These are phyloP conservation scores for Fusarium paranaense DNA, from an alignment of 2,329 filamentous ascomycete species.

Conservation along the genomic window DNA sequence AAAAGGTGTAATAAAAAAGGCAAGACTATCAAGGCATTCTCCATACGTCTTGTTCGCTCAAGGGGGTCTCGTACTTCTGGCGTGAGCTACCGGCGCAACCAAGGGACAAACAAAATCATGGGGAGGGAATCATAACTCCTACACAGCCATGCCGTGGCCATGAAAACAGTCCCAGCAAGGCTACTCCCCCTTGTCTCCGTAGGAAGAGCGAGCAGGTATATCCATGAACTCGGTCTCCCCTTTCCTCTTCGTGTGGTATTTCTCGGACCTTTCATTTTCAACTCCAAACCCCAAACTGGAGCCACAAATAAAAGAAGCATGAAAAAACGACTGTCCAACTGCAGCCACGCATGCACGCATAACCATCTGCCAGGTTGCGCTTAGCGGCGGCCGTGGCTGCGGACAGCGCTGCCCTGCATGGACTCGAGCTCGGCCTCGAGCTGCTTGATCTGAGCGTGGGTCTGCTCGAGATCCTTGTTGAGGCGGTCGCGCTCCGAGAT, in stretches of 20 bases:
- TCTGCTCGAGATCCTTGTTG: constrained; percentile 99
- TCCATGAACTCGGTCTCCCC: constrained; percentile 44
- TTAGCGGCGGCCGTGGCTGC: constrained; percentile 94
- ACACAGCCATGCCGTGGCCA: constrained; percentile 39
- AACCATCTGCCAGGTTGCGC: constrained; percentile 10
- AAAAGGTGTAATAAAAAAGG: constrained; percentile 50
- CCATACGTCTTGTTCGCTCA: constrained; percentile 44
- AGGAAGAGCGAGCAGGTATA: constrained; percentile 44
- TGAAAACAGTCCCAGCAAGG: constrained; percentile 32
- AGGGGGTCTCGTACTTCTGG: constrained; percentile 35
- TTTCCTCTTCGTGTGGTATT: constrained; percentile 45
- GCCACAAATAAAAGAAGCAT: constrained; percentile 43
- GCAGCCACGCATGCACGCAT: constrained; percentile 41
- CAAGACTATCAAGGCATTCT: constrained; percentile 52
- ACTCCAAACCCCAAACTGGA: constrained; percentile 51
- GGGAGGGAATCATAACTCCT: constrained; percentile 44
- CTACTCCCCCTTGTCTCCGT: constrained; percentile 19
- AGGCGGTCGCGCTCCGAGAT: constrained; percentile 98
- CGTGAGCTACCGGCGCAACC: constrained; percentile 39
- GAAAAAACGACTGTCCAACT: constrained; percentile 45
- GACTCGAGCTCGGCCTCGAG: constrained; percentile 92
- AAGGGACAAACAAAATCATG: constrained; percentile 40
- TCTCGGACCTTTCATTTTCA: constrained; percentile 48
- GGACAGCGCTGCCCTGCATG: constrained; percentile 90
- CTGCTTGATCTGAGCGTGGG: constrained; percentile 93